Evolutionary conservation across 441 rosid species (phyloP), one percentile per base, ranked within the genome.

Genomic region (Macaranga tanarius): DNA sequence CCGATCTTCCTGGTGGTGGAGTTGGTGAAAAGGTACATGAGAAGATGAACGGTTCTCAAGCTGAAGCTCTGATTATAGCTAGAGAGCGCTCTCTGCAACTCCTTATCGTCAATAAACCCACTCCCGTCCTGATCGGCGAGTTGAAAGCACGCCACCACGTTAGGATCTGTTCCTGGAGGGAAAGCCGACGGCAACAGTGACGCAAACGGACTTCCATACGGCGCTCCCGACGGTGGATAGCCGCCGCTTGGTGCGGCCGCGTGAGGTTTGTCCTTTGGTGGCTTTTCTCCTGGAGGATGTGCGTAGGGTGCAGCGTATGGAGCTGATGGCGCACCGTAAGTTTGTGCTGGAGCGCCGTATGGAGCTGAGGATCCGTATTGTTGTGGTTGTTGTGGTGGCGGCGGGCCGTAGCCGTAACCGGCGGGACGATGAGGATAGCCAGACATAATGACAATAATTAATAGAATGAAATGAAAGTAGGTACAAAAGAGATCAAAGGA

Each of bases 81-180:
- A 65, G 98, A 89, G 12, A 94, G 84, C 20, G 93, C 98, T 22
- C 89, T 82, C 77, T 94, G 98, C 69, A 92, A 79, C 84, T 94
- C 98, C 77, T 85, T 89, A 19, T 92, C 98, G 48, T 93, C 97
- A 67, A 92, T 90, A 67, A 90, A 71, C 1, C 96, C 97, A 71
- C 97, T 92, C 19, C 89, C 84, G 73, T 94, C 97, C 80, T 77
- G 88, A 81, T 92, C 95, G 34, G 98, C 98, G 25, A 84, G 19
- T 83, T 90, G 91, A 76, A 90, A 91, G 76, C 92, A 86, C 34
- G 87, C 90, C 52, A 93, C 76, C 73, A 93, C 69, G 82, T 40
- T 88, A 42, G 97, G 92, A 77, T 93, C 97, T 40, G 97, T 91
- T 4, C 92, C 94, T 7, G 91, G 96, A 16, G 97, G 92, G 75